These are phyloP conservation scores for Acacia confusa DNA, from an alignment of 306 rosid species.

Conservation along the genomic window DNA sequence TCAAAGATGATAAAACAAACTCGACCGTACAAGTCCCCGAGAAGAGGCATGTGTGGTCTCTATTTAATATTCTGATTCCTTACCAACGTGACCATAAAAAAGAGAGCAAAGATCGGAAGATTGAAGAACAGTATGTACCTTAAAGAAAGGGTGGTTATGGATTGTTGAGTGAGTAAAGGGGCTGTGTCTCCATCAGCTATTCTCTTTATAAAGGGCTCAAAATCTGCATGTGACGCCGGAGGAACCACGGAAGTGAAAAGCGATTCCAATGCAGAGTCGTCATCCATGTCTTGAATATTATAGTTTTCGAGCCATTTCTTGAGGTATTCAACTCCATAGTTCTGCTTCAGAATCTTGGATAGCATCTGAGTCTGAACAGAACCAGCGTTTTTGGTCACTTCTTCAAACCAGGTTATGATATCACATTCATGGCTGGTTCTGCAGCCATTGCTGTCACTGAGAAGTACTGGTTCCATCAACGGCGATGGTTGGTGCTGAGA, in stretches of 20 bases:
- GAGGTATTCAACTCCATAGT: conserved; percentile 56
- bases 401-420: conserved; percentile 62
- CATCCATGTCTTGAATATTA: conserved; percentile 47
- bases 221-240: conserved; percentile 62
- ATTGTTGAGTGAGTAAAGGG: conserved; percentile 62
- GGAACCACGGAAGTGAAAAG: conserved; percentile 62
- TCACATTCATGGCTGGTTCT: conserved; percentile 21
- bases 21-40: not conserved
- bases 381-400: conserved; percentile 44
- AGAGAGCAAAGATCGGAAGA: not conserved
- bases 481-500: not conserved
- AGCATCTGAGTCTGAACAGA: conserved; percentile 55
- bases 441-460: not conserved
- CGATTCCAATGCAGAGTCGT: conserved; percentile 49
- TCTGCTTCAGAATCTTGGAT: conserved; percentile 56
- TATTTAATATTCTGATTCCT: conserved; percentile 27
- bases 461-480: not conserved
- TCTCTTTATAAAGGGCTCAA: conserved; percentile 65
- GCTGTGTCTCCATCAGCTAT: conserved; percentile 65
- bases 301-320: conserved; percentile 55
- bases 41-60: not conserved
- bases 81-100: conserved; percentile 1
- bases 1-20: not conserved
- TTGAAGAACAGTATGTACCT: conserved; percentile 34
- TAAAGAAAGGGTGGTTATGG: conserved; percentile 62